These are phyloP conservation scores for Cryphonectria carpinicola DNA, from an alignment of 2,329 filamentous ascomycete genomes.

Conservation along the genomic window DNA sequence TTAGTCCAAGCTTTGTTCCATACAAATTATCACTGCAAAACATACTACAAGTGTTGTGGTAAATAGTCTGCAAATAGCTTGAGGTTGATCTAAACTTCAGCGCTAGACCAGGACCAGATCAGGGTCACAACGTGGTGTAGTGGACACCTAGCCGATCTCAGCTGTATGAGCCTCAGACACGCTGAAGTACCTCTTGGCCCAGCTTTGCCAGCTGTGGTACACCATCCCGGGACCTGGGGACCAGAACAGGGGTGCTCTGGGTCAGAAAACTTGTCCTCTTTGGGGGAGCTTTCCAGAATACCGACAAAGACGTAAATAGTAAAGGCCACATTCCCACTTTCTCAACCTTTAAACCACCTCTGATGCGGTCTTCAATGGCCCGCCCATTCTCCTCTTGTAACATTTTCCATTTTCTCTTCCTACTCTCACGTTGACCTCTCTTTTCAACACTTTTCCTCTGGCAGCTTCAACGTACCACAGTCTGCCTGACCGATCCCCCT, in stretches of 20 bases:
- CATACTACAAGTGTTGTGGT: neutral
- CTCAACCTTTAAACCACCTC: slow-evolving; percentile 3
- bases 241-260: slow-evolving; percentile 20
- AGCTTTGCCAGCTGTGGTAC: neutral
- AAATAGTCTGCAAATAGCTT: neutral
- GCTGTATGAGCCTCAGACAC: neutral
- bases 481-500: neutral
- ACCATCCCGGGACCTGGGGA: neutral
- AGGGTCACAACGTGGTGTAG: slow-evolving; percentile 17
- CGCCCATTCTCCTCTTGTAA: neutral
- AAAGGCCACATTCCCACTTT: slow-evolving; percentile 30
- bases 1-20: neutral
- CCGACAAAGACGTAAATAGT: slow-evolving; percentile 19
- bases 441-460: neutral
- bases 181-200: slow-evolving; percentile 11
- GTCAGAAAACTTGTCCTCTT: slow-evolving; percentile 25
- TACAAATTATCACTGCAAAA: too few relatives aligned
- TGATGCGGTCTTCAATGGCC: slow-evolving; percentile 9
- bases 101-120: slow-evolving; percentile 17
- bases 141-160: slow-evolving; percentile 26
- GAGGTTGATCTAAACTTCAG: slow-evolving; percentile 18
- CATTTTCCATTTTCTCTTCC: neutral
- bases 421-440: neutral
- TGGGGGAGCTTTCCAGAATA: slow-evolving; percentile 22
- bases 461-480: neutral